Conservation (phyloP, 768 basidiomycete genomes). For the Mycena vitilis region DNA sequence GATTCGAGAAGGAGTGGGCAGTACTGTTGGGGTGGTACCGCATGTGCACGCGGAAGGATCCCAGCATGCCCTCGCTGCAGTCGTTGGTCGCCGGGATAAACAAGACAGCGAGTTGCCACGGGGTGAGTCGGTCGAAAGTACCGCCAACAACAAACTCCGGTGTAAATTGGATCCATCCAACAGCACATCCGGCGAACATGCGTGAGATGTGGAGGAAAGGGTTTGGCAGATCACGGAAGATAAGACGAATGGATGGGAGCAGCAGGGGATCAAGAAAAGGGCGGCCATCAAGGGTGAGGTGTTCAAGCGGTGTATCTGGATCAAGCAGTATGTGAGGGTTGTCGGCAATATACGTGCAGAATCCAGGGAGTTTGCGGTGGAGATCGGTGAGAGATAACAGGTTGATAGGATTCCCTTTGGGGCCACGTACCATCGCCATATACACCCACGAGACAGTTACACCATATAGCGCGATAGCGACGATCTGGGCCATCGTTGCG, state of each 20-base stretch:
- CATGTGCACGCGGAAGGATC: too few relatives aligned
- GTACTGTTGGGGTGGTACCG: too few relatives aligned
- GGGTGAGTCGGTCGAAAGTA: conserved; percentile 33
- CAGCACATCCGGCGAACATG: not conserved
- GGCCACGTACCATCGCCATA: conserved; percentile 3
- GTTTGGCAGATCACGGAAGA: not conserved
- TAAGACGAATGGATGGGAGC: not conserved
- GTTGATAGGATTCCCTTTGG: not conserved
- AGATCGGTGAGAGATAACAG: not conserved
- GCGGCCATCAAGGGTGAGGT: conserved; percentile 3
- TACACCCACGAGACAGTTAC: conserved; percentile 4
- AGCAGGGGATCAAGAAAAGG: not conserved
- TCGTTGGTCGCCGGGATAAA: conserved; percentile 40
- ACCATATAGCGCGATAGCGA: not conserved
- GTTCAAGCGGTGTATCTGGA: not conserved
- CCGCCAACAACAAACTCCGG: conserved; percentile 12
- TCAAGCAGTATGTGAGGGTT: conserved; percentile 7
- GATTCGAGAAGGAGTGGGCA: too few relatives aligned
- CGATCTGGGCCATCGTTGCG: not conserved
- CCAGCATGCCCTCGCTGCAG: conserved; percentile 36
- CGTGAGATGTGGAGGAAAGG: not conserved
- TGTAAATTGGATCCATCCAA: conserved; percentile 16
- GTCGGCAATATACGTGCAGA: conserved; percentile 3
- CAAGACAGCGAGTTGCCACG: conserved; percentile 23
- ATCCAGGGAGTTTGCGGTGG: conserved; percentile 10